phyloP scores from a whole-genome alignment of 352 stramenopile species.

The Phytophthora tentaculata region DNA sequence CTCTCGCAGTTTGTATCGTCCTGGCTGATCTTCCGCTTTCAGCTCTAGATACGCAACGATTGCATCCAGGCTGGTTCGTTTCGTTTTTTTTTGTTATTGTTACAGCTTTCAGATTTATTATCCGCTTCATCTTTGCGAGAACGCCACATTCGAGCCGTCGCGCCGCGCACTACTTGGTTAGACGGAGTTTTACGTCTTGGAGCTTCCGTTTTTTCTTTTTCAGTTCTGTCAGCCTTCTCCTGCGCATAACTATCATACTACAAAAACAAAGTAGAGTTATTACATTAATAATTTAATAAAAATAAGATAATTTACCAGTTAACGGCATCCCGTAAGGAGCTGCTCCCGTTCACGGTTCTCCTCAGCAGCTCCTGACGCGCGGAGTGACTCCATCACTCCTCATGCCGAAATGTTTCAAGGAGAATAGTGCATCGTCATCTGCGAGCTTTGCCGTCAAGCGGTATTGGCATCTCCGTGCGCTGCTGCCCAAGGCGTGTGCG shows the following conservation, averaged over 20 bases:
- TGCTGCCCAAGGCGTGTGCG: background rate
- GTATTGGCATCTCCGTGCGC: background rate
- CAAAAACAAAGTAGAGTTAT: background rate
- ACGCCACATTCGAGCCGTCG: background rate
- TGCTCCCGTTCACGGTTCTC: too few relatives aligned
- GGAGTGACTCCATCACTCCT: conserved; percentile 10
- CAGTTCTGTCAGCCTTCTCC: background rate
- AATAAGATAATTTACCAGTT: conserved; percentile 4
- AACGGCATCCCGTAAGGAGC: background rate
- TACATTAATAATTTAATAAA: background rate
- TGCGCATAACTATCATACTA: conserved; percentile 6
- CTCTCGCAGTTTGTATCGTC: background rate
- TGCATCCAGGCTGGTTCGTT: conserved; percentile 3
- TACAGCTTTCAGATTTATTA: background rate
- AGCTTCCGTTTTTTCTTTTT: background rate
- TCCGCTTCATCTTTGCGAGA: background rate
- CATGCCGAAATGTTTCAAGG: conserved; percentile 5
- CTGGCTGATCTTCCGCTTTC: background rate
- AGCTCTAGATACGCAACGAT: conserved; percentile 9
- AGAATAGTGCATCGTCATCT: background rate
- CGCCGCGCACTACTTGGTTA: conserved; percentile 4
- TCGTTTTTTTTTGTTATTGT: too few relatives aligned
- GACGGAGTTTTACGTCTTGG: conserved; percentile 7
- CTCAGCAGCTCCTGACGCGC: background rate
- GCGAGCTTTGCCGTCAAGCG: background rate